These are phyloP conservation scores for Omphalotus olearius DNA, from an alignment of 1,284 basidiomycete species.

Conservation along the genomic window DNA sequence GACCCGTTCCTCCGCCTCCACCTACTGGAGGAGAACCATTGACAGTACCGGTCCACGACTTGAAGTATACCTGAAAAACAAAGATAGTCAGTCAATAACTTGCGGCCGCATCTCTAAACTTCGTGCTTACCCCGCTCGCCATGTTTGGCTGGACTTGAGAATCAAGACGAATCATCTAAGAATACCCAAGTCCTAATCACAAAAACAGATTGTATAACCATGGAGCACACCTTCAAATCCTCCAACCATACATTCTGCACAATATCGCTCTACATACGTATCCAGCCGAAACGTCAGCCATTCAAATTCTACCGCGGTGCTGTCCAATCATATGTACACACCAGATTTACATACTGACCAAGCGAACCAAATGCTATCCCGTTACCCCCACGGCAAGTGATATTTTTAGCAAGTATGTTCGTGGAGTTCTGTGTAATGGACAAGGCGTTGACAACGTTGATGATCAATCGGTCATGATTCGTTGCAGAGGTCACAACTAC, in stretches of 20 bases:
- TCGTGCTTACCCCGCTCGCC: constrained; percentile 36
- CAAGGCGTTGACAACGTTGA: neutral
- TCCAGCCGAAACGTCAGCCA: neutral
- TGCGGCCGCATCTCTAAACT: neutral
- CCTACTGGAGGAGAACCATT: constrained; percentile 58
- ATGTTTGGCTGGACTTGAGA: constrained; percentile 51
- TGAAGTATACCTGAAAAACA: constrained; percentile 51
- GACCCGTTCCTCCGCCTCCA: constrained; percentile 55
- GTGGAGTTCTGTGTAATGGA: constrained; percentile 47
- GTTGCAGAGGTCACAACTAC: neutral
- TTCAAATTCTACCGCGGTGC: neutral
- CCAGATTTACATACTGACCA: constrained; percentile 55
- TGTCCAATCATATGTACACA: constrained; percentile 22
- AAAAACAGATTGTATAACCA: neutral
- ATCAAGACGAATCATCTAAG: constrained; percentile 42
- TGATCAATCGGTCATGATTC: too few relatives aligned
- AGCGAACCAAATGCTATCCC: constrained; percentile 63
- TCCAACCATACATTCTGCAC: constrained; percentile 54
- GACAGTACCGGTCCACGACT: constrained; percentile 55
- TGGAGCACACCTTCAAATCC: constrained; percentile 37
- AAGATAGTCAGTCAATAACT: neutral
- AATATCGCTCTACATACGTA: constrained; percentile 39
- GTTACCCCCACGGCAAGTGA: constrained; percentile 59
- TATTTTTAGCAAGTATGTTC: constrained; percentile 44
- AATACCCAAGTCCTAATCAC: neutral